Evolutionary conservation across 2,329 filamentous ascomycete species (phyloP).

Genomic region (Alternaria sp.): DNA sequence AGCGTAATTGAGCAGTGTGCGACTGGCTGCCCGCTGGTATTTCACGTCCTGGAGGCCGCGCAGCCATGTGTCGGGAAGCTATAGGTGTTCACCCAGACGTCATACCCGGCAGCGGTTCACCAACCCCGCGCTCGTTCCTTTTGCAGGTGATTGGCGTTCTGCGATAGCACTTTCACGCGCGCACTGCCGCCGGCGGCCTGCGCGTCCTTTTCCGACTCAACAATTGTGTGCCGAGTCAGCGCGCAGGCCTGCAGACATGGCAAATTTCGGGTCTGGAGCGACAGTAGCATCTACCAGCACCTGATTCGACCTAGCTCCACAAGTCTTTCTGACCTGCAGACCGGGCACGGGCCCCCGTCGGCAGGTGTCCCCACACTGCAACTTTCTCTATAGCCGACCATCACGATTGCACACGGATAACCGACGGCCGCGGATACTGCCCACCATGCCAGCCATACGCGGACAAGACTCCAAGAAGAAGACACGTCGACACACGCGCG

Average conservation of each 20-base stretch:
- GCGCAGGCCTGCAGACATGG: constrained; percentile 32
- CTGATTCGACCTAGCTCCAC: constrained; percentile 15
- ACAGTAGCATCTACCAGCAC: constrained; percentile 3
- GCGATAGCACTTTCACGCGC: neutral
- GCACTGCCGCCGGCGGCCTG: neutral
- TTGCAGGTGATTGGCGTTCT: constrained; percentile 5
- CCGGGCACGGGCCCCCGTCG: constrained; percentile 15
- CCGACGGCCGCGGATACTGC: constrained; percentile 36
- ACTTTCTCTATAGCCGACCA: constrained; percentile 32
- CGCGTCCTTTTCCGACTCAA: constrained; percentile 13
- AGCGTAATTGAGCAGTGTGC: neutral
- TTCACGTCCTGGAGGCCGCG: neutral
- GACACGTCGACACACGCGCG: constrained; percentile 65
- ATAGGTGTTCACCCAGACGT: constrained; percentile 10
- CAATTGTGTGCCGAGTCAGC: constrained; percentile 18
- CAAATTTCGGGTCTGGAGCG: constrained; percentile 10
- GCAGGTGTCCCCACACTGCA: constrained; percentile 23
- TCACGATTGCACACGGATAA: constrained; percentile 27
- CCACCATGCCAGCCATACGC: constrained; percentile 58
- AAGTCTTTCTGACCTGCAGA: constrained; percentile 39
- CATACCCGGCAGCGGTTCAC: constrained; percentile 5
- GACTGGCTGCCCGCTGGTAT: neutral
- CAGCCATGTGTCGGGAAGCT: neutral
- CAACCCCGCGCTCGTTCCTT: constrained; percentile 13
- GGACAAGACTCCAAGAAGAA: constrained; percentile 58